Evolutionary conservation across 768 basidiomycete species (phyloP), one percentile per base, ranked within the genome.

Genomic region (Amanita subjunquillea): DNA sequence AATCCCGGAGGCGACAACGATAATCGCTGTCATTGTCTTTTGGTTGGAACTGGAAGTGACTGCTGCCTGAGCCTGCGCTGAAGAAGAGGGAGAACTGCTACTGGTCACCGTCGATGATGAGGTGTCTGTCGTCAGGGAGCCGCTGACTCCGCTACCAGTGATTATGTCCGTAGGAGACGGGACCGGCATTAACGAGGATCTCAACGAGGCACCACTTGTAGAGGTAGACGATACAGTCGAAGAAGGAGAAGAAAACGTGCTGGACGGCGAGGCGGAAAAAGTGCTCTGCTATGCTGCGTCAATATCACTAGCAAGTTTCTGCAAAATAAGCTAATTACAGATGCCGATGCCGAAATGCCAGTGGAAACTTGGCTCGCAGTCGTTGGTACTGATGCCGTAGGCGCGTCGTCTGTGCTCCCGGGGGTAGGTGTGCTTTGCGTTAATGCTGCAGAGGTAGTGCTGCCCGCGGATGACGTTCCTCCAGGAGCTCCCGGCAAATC

Each of bases 1-100:
- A 40, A 91, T 59, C 43, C 74, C 80, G 5, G 83, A 74, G 3
- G 79, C 91, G 48, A 88, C 72, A 48, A 79, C 77, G 60, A 90
- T 84, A 59, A 93, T 69, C 40, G 80, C 73, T 15, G 82, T 88
- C 50, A 79, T 67, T 4, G 78, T 70, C 54, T 65, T 69, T 55
- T 71, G 71, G 36, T 67, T 23, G n/a, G 39, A 56, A 23, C 63
- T 54, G 3, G 61, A 56, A 15, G 62, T 60, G 39, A 2, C 13
- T n/a, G 20, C 25, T 38, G 60, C 65, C 37, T 64, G 61, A 27
- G 32, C 13, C 42, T 62, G 39, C 5, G 66, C 53, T 23, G 72
- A 54, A 7, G 67, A 52, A 25, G 72, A 53, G 10, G 69, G 59
- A 30, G 67, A 55, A 36, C 65, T 56, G 41, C 65, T 56, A 20